phyloP scores from a whole-genome alignment of 192 early-diverging fungal species.

The Chytriomyces sp. region DNA sequence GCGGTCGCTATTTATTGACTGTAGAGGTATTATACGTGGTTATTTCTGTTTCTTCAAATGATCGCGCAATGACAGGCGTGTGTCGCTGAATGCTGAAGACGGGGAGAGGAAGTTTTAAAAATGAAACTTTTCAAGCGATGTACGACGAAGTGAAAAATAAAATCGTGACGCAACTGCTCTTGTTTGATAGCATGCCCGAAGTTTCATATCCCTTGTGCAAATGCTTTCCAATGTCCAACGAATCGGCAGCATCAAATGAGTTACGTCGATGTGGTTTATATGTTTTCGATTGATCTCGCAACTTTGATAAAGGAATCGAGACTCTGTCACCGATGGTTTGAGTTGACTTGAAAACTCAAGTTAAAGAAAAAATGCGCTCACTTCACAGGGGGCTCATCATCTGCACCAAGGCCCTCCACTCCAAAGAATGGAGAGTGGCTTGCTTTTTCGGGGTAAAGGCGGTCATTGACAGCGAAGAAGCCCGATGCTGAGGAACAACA shows the following conservation, averaged over 20 bases:
- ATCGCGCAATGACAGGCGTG: constrained; percentile 1
- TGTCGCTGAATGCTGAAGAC: constrained; percentile 19
- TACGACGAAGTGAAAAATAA: too few species aligned
- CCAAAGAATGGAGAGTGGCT: constrained; percentile 14
- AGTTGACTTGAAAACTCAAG: neutral
- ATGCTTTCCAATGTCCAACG: constrained; percentile 24
- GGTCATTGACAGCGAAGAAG: constrained; percentile 35
- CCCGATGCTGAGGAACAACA: constrained; percentile 20
- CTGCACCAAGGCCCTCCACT: constrained; percentile 8
- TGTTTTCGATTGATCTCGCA: constrained; percentile 7
- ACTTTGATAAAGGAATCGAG: constrained; percentile 29
- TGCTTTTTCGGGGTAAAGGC: constrained; percentile 29
- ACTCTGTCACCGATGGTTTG: constrained; percentile 22
- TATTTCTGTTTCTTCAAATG: constrained; percentile 2
- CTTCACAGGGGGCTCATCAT: constrained; percentile 37
- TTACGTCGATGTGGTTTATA: constrained; percentile 35
- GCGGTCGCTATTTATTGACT: too few species aligned
- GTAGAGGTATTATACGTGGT: neutral
- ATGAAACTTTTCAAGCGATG: neutral
- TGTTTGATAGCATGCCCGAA: constrained; percentile 1
- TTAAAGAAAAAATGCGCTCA: neutral
- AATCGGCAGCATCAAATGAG: constrained; percentile 32
- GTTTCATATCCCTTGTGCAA: constrained; percentile 37
- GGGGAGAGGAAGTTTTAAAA: neutral
- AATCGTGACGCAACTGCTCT: constrained; percentile 21